Base-by-base conservation (phyloP, 805 yeast species). In the Spencermartinsiella europaea region DNA sequence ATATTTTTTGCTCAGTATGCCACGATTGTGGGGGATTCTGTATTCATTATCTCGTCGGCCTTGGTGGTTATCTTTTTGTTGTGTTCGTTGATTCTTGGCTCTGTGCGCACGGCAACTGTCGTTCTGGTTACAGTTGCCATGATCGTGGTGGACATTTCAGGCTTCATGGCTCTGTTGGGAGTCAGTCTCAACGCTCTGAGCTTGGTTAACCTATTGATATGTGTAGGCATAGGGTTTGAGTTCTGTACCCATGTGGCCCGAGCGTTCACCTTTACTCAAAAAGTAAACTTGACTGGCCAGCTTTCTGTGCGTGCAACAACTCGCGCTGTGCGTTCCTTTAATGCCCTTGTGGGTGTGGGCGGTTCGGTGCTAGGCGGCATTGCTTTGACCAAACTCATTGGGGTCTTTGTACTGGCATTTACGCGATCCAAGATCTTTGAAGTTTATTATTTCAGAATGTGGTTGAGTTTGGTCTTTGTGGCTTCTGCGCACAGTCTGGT, bases 191-290 rank as follows among this genome's bases (percentile, higher is more conserved):
- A 91, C 61, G 98, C 96, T 0, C 87, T 91, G 2, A 80, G 91
- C 49, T 70, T 93, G 51, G 98, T 93, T 16, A 91, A 91, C 57
- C 72, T 91, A 46, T 75, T 93, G 31, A 91, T 91, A n/a, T 91
- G 97, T 62, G 81, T 84, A 2, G 99, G 99, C 0, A 69, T 91
- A 33, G 90, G 93, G 1, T 96, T 93, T 31, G 99, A 93, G 65
- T 93, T 91, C 61, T 88, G 96, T 49, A 77, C 85, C 28, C 98
- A 91, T 64, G 75, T 93, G 45, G 84, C 88, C 1, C 72, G 93
- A 47, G 88, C 93, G 1, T 91, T 80, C 63, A 75, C 84, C 21
- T 69, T 71, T 27, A 66, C 72, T 10, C 45, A 35, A 22, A 37
- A 36, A 28, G 14, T 28, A n/a, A 34, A 33, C 36, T 31, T 41